A percentile compares a stretch with the other conserved stretches of the same genome.
phyloP scores from a whole-genome alignment of 805 yeast species.

The Spathaspora girioi region DNA sequence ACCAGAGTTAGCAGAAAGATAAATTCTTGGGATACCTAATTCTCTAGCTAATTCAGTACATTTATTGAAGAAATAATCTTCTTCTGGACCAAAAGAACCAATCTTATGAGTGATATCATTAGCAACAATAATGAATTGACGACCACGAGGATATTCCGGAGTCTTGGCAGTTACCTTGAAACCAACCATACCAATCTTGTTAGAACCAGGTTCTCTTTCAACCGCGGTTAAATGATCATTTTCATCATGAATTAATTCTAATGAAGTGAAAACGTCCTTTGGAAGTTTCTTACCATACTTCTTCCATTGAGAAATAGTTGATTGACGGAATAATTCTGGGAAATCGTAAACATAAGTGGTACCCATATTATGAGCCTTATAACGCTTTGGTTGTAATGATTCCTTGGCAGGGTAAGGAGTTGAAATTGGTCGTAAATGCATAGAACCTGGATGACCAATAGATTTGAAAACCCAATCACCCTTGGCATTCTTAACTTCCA shows the following conservation, averaged over 20 bases:
- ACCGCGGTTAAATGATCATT: conserved; percentile 75
- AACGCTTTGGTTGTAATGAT: conserved; percentile 97
- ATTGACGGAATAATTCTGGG: conserved; percentile 98
- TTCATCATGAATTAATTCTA: conserved; percentile 84
- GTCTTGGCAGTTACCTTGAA: conserved; percentile 88
- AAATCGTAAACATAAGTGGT: conserved; percentile 97
- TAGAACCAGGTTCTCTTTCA: conserved; percentile 93
- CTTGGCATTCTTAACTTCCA: conserved; percentile 85
- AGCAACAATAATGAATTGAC: conserved; percentile 89
- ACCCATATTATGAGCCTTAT: conserved; percentile 97
- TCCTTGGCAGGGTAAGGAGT: conserved; percentile 98
- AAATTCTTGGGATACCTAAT: conserved; percentile 91
- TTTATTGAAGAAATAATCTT: conserved; percentile 86
- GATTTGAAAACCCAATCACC: conserved; percentile 98
- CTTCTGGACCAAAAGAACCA: conserved; percentile 98
- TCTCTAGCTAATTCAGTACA: conserved; percentile 90
- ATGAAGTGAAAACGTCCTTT: conserved; percentile 71
- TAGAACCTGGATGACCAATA: conserved; percentile 89
- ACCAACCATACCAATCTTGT: conserved; percentile 96
- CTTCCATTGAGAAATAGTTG: conserved; percentile 82
- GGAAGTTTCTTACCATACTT: conserved; percentile 60
- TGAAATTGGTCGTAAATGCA: conserved; percentile 94
- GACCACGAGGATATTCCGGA: conserved; percentile 95
- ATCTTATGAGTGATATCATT: conserved; percentile 97
- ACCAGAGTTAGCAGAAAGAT: conserved; percentile 97